Evolutionary conservation across 2,329 filamentous ascomycete genomes (phyloP).

Genomic region (Aspergillus alliaceus): DNA sequence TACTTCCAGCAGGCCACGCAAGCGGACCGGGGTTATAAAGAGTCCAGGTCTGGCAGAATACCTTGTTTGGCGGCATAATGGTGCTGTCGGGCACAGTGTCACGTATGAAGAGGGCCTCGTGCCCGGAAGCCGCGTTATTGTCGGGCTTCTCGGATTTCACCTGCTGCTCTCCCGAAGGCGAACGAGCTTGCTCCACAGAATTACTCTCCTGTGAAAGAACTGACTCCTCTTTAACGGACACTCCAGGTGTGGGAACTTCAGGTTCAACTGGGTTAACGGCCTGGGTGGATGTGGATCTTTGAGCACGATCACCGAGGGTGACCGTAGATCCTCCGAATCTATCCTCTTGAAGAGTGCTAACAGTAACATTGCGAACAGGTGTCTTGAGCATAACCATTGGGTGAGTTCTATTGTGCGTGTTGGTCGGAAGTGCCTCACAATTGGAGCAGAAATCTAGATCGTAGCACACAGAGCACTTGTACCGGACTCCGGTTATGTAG

Average conservation of each 20-base stretch:
- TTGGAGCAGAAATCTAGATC: conserved; percentile 93
- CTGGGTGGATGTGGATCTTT: conserved; percentile 42
- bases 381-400: conserved; percentile 97
- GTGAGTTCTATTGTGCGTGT: conserved; percentile 91
- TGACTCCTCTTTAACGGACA: not conserved
- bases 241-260: conserved; percentile 6
- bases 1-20: conserved; percentile 85
- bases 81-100: conserved; percentile 81
- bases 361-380: conserved; percentile 80
- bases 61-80: conserved; percentile 65
- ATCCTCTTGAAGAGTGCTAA: conserved; percentile 81
- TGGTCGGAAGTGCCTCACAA: conserved; percentile 84
- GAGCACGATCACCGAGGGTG: conserved; percentile 68
- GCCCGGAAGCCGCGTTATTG: conserved; percentile 24
- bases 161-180: conserved; percentile 30
- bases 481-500: conserved; percentile 80
- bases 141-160: conserved; percentile 31
- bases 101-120: conserved; percentile 68
- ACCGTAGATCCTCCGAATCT: conserved; percentile 64
- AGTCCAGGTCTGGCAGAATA: conserved; percentile 89
- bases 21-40: conserved; percentile 78
- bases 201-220: conserved; percentile 23
- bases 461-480: conserved; percentile 96
- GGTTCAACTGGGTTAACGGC: conserved; percentile 51
- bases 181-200: conserved; percentile 42